Conservation (phyloP, 2,329 filamentous ascomycete species). For the Rutstroemia sp. region DNA sequence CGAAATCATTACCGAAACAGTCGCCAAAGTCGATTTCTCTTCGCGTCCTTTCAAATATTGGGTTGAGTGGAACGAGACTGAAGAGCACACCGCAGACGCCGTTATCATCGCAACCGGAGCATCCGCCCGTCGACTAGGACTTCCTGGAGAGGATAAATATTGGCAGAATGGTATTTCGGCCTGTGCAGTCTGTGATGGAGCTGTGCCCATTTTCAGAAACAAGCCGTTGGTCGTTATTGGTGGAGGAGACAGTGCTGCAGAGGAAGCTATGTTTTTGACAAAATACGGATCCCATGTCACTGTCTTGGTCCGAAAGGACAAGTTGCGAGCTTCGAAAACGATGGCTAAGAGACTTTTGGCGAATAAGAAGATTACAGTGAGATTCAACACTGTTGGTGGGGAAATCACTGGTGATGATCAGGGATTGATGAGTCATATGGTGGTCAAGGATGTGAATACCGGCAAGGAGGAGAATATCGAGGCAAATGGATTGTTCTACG, state of each 20-base stretch:
- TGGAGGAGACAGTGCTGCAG: slow-evolving; percentile 91
- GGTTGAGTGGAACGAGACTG: slow-evolving; percentile 80
- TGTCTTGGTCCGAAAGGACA: slow-evolving; percentile 82
- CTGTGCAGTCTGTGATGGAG: slow-evolving; percentile 95
- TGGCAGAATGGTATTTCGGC: slow-evolving; percentile 97
- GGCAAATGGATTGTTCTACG: slow-evolving; percentile 93
- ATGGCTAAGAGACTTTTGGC: slow-evolving; percentile 80
- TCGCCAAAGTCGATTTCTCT: slow-evolving; percentile 79
- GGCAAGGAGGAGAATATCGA: slow-evolving; percentile 76
- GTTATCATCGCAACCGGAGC: slow-evolving; percentile 94
- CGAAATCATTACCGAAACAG: slow-evolving; percentile 86
- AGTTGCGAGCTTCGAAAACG: slow-evolving; percentile 79
- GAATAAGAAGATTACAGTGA: slow-evolving; percentile 85
- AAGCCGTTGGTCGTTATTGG: slow-evolving; percentile 95
- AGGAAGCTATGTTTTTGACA: slow-evolving; percentile 94
- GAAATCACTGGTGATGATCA: slow-evolving; percentile 82
- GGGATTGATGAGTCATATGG: slow-evolving; percentile 81
- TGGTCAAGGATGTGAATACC: slow-evolving; percentile 70
- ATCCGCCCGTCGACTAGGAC: slow-evolving; percentile 74
- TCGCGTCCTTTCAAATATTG: slow-evolving; percentile 85
- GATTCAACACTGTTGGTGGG: slow-evolving; percentile 73
- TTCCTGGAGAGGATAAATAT: slow-evolving; percentile 87
- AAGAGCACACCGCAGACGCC: slow-evolving; percentile 78
- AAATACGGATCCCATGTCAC: slow-evolving; percentile 96
- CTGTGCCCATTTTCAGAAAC: slow-evolving; percentile 93